These are phyloP conservation scores for Fusarium oligoseptatum DNA, from an alignment of 2,329 filamentous ascomycete genomes.

Conservation along the genomic window DNA sequence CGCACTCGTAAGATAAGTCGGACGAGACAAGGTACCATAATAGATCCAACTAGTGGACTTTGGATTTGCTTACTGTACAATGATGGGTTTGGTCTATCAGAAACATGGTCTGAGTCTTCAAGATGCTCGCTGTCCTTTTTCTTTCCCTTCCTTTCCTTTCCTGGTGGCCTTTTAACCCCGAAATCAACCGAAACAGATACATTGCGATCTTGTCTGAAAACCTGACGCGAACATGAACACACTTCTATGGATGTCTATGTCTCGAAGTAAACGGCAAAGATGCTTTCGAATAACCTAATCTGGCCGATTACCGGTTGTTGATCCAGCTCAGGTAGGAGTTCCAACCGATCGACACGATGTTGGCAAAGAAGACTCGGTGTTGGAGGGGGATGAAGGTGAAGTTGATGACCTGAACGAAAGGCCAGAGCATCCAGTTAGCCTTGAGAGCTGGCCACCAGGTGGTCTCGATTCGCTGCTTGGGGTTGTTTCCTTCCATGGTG, in stretches of 20 bases:
- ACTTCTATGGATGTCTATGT: slow-evolving; percentile 36
- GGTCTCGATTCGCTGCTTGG: slow-evolving; percentile 76
- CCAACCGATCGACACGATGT: slow-evolving; percentile 79
- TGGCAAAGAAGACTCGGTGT: slow-evolving; percentile 87
- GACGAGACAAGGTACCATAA: slow-evolving; percentile 11
- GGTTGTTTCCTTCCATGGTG: slow-evolving; percentile 75
- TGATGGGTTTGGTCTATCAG: slow-evolving; percentile 28
- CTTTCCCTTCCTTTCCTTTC: slow-evolving; percentile 1
- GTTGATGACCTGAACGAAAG: slow-evolving; percentile 85
- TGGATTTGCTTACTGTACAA: slow-evolving; percentile 24
- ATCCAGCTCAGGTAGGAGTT: slow-evolving; percentile 75
- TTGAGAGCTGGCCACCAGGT: slow-evolving; percentile 79
- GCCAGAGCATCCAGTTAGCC: slow-evolving; percentile 92
- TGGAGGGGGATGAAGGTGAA: slow-evolving; percentile 89
- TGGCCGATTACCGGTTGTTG: slow-evolving; percentile 60
- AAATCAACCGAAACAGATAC: slow-evolving; percentile 11
- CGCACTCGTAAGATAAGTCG: slow-evolving; percentile 28
- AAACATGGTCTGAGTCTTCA: slow-evolving; percentile 17
- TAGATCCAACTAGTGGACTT: slow-evolving; percentile 17
- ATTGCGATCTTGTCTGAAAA: slow-evolving; percentile 6
- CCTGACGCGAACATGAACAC: slow-evolving; percentile 20
- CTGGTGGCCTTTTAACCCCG: slow-evolving; percentile 21
- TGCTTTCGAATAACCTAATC: not conserved
- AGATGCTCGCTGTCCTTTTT: slow-evolving; percentile 12
- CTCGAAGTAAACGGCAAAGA: slow-evolving; percentile 9